Percentiles rank a stretch among this genome's conserved stretches.
Evolutionary conservation across 768 basidiomycete species (phyloP).

Genomic region (Glaciozyma antarctica): DNA sequence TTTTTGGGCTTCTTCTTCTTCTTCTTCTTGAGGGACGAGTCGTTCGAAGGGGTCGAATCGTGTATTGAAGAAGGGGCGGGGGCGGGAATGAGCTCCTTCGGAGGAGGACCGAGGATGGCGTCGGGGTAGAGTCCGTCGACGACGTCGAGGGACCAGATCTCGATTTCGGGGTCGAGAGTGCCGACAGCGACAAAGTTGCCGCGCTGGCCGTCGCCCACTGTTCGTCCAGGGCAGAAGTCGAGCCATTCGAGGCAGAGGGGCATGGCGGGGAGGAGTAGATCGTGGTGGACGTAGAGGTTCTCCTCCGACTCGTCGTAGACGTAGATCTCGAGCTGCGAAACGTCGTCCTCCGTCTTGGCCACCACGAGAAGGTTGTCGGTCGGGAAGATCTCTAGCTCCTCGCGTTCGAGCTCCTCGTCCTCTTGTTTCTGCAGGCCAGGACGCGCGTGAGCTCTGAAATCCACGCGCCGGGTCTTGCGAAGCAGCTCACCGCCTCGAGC

Average conservation of each 20-base stretch:
- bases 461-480: background rate
- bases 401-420: constrained; percentile 63
- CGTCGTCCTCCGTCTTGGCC: constrained; percentile 92
- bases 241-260: constrained; percentile 99
- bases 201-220: constrained; percentile 19
- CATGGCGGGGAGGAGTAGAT: constrained; percentile 93
- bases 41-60: constrained; percentile 8
- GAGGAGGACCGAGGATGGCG: constrained; percentile 79
- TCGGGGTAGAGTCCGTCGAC: constrained; percentile 91
- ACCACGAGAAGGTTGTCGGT: constrained; percentile 85
- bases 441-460: background rate
- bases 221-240: constrained; percentile 63
- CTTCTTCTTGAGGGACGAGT: constrained; percentile 48
- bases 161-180: constrained; percentile 93
- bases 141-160: constrained; percentile 93
- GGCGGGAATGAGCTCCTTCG: constrained; percentile 35
- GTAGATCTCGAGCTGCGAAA: constrained; percentile 90
- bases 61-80: constrained; percentile 32
- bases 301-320: constrained; percentile 77
- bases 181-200: constrained; percentile 88
- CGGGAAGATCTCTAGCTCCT: constrained; percentile 78
- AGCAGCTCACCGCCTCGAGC: constrained; percentile 66
- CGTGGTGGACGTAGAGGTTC: constrained; percentile 92
- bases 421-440: constrained; percentile 51
- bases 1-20: constrained; percentile 96